These are phyloP conservation scores for Pichia cabralensis DNA, from an alignment of 805 yeast species.

Conservation along the genomic window DNA sequence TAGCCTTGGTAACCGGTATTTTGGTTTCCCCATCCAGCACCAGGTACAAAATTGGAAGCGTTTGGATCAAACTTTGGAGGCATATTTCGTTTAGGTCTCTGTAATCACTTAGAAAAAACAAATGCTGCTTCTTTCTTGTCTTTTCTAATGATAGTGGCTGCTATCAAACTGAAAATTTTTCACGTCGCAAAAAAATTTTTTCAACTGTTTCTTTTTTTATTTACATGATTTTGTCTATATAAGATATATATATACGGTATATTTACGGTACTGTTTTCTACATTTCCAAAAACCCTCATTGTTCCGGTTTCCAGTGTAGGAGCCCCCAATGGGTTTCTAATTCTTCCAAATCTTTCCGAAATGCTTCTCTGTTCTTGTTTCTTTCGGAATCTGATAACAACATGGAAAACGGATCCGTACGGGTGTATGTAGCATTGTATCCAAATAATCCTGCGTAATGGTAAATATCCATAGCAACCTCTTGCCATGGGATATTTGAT, in stretches of 20 bases:
- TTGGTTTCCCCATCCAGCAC: conserved; percentile 17
- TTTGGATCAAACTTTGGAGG: conserved; percentile 34
- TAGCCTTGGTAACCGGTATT: conserved; percentile 3
- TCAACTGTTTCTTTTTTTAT: too few species aligned
- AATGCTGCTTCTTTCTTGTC: too few species aligned
- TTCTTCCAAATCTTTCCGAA: background rate
- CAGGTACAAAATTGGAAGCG: conserved; percentile 25
- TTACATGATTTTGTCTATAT: too few species aligned
- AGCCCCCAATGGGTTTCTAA: conserved; percentile 9
- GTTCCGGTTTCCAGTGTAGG: conserved; percentile 1
- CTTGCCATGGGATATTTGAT: conserved; percentile 10
- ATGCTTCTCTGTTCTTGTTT: background rate
- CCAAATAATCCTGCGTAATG: conserved; percentile 16
- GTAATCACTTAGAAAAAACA: background rate
- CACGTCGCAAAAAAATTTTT: background rate
- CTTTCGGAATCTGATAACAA: conserved; percentile 2
- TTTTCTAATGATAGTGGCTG: too few species aligned
- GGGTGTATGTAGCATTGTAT: conserved; percentile 15
- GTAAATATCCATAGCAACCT: conserved; percentile 14
- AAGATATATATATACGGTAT: too few species aligned
- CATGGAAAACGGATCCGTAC: conserved; percentile 4
- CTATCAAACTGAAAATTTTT: conserved; percentile 1
- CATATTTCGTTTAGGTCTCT: conserved; percentile 12
- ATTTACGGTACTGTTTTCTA: background rate
- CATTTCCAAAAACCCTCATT: background rate